Percentiles rank a stretch among this genome's conserved stretches.
phyloP scores from a whole-genome alignment of 1,284 basidiomycete genomes.

The Sparassis latifolia region DNA sequence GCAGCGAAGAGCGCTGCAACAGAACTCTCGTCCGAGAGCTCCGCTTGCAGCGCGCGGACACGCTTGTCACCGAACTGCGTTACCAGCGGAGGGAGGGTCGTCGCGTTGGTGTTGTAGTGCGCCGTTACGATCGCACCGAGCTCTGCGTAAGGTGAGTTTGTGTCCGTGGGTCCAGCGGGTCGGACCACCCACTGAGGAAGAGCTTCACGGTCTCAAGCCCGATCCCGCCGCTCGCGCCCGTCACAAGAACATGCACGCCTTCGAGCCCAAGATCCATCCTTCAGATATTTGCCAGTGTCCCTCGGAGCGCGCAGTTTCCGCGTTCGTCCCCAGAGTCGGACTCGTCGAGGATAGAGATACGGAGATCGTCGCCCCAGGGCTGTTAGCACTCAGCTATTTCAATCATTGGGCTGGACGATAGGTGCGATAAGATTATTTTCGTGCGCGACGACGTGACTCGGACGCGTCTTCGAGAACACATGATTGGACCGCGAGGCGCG shows the following conservation, averaged over 20 bases:
- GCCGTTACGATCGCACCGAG: conserved; percentile 68
- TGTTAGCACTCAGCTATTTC: no score
- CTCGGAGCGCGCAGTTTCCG: no score
- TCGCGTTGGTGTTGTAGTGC: conserved; percentile 58
- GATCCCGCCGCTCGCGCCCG: conserved; percentile 35
- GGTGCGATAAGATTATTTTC: no score
- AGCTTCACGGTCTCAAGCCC: conserved; percentile 24
- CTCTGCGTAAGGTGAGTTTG: conserved; percentile 30
- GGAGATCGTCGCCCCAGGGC: no score
- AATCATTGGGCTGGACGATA: no score
- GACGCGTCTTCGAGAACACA: no score
- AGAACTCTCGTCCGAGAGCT: conserved; percentile 52
- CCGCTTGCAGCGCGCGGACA: conserved; percentile 42
- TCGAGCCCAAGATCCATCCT: conserved; percentile 29
- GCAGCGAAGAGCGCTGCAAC: conserved; percentile 39
- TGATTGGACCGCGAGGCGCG: no score
- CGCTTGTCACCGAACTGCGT: conserved; percentile 30
- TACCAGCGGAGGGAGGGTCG: conserved; percentile 38
- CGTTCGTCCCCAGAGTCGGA: no score
- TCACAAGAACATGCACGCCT: conserved; percentile 30
- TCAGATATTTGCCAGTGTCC: no score
- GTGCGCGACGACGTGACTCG: no score
- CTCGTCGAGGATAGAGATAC: no score
- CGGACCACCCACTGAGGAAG: conserved; percentile 37
- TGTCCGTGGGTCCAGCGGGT: not conserved